Evolutionary conservation across 1,284 basidiomycete genomes (phyloP).

Genomic region (Termitomyces sp.): DNA sequence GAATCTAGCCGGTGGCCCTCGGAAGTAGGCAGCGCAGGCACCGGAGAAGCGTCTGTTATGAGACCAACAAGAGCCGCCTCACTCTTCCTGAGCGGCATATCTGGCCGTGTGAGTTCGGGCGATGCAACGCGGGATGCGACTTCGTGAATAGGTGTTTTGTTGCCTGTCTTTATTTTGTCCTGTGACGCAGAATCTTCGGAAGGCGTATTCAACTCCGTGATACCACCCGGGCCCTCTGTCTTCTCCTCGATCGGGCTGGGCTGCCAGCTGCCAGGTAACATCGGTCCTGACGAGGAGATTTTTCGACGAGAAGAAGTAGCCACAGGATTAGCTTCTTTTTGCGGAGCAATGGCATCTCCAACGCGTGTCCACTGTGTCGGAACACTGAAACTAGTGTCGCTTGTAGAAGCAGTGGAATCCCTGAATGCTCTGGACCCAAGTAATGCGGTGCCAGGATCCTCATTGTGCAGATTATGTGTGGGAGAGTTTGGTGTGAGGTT

Average conservation of each 20-base stretch:
- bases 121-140: conserved; percentile 42
- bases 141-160: conserved; percentile 41
- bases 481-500: conserved; percentile 19
- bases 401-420: conserved; percentile 53
- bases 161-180: conserved; percentile 4
- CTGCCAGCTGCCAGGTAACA: conserved; percentile 42
- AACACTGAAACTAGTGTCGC: conserved; percentile 39
- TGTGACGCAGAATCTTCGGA: conserved; percentile 2
- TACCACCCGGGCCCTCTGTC: conserved; percentile 25
- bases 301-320: conserved; percentile 10
- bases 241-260: conserved; percentile 39
- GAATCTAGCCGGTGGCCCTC: conserved; percentile 19
- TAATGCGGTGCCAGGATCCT: conserved; percentile 19
- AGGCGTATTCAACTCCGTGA: not conserved
- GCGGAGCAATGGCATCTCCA: conserved; percentile 26
- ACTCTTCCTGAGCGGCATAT: conserved; percentile 41
- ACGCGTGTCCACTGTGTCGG: conserved; percentile 51
- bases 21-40: conserved; percentile 16
- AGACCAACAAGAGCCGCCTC: conserved; percentile 50
- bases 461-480: not conserved
- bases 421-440: conserved; percentile 46
- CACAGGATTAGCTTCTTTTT: conserved; percentile 14
- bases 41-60: conserved; percentile 28
- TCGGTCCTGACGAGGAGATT: conserved; percentile 25
- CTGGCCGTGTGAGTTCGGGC: conserved; percentile 41